Evolutionary conservation across 2,329 filamentous ascomycete species (phyloP).

Genomic region (Venturia nashicola): DNA sequence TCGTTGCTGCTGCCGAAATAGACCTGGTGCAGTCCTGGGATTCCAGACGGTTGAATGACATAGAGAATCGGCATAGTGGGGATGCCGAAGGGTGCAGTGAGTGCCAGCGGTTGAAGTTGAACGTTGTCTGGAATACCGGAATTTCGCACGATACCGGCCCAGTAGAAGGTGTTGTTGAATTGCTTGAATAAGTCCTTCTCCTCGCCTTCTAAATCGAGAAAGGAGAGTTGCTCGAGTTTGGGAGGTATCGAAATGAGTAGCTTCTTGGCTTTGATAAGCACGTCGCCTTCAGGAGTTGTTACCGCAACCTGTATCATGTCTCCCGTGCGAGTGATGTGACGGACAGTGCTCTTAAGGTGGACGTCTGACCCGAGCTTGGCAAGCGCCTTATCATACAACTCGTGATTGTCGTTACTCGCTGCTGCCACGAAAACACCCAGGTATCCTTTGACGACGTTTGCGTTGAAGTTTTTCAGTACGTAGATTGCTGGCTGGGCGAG

Average conservation of each 20-base stretch:
- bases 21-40: conserved; percentile 13
- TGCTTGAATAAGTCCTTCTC: conserved; percentile 27
- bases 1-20: conserved; percentile 13
- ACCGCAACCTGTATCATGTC: conserved; percentile 18
- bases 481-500: conserved; percentile 32
- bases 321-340: conserved; percentile 13
- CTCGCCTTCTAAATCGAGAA: conserved; percentile 23
- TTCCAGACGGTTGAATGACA: conserved; percentile 13
- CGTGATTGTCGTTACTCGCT: conserved; percentile 14
- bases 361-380: conserved; percentile 16
- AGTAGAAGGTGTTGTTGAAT: conserved; percentile 28
- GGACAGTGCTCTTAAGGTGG: conserved; percentile 17
- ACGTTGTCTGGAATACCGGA: conserved; percentile 23
- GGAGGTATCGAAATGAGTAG: conserved; percentile 33
- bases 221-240: conserved; percentile 21
- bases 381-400: conserved; percentile 16
- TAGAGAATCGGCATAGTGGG: conserved; percentile 22
- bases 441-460: not conserved
- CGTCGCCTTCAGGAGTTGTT: conserved; percentile 18
- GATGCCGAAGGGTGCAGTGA: conserved; percentile 18
- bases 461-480: conserved; percentile 11
- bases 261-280: conserved; percentile 26
- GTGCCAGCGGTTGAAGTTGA: conserved; percentile 17
- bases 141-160: conserved; percentile 25
- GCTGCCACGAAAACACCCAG: conserved; percentile 13